Base-by-base conservation (phyloP, 2,329 filamentous ascomycete species). In the Chaetomiaceae sp. region DNA sequence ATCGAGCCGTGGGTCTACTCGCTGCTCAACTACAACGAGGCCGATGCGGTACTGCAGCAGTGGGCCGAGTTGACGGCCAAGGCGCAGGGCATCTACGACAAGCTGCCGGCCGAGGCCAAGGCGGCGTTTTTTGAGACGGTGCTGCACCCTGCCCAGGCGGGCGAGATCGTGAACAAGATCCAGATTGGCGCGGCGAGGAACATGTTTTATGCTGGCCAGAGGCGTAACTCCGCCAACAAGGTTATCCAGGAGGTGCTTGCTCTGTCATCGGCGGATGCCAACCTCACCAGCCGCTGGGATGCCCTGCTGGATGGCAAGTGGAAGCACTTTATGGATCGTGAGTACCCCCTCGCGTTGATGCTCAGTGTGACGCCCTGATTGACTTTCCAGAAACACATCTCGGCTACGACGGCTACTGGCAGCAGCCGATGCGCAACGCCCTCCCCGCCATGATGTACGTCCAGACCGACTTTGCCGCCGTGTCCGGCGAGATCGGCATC, bases 391-490 rank as follows among this genome's bases (percentile, higher is more conserved):
- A 80, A 71, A 79, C 77, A 0, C 79, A 81, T 59, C 67, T 81
- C 8, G 77, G 78, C 19, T 81, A 78, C 43, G 71, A 79, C 48
- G 74, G 72, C 44, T 75, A 76, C 66, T 81, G 84, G 84, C 85
- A 89, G 68, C 85, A 88, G 65, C 84, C 86, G 1, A 88, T 88
- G 85, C 75, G 84, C 31, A 86, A 89, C 63, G 78, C 78, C 0
- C 75, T 86, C 1, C 84, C 85, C 0, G 76, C 80, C 7, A 73
- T 87, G 58, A 70, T 76, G 5, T 84, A 80, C 59, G 80, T 85
- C 1, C 81, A 85, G 64, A 74, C 73, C 2, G 69, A 74, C 1
- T 80, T 85, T 48, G 75, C 75, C 12, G 78, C 79, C 5, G 71
- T 87, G 6, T 77, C 80, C 0, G 85, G 85, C 7, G 75, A 83